These are phyloP conservation scores for Dendrobium chrysotoxum DNA, from an alignment of 106 monocot genomes.

Conservation along the genomic window DNA sequence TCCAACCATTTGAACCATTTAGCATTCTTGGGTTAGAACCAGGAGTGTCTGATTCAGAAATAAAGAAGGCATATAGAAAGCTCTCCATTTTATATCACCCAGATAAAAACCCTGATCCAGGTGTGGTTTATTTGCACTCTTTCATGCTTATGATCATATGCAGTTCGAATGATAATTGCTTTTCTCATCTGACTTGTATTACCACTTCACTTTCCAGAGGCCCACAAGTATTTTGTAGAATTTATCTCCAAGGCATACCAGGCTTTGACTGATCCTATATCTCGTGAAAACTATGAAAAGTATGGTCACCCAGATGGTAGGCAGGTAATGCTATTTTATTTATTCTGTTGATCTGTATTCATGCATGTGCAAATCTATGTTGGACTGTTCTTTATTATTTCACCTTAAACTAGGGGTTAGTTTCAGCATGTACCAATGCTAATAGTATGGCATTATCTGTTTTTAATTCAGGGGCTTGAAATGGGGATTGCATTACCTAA, in stretches of 20 bases:
- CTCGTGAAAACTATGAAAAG: constrained; percentile 75
- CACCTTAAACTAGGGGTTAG: neutral
- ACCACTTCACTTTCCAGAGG: constrained; percentile 42
- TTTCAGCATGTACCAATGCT: neutral
- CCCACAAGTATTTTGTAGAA: constrained; percentile 46
- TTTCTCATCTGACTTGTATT: constrained; percentile 2
- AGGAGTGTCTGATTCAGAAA: constrained; percentile 83
- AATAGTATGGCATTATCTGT: neutral
- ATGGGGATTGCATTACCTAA: constrained; percentile 96
- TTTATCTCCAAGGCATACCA: constrained; percentile 29
- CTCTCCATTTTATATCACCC: constrained; percentile 95
- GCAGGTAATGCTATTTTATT: constrained; percentile 30
- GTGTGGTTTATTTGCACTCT: constrained; percentile 20
- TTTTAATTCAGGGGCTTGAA: constrained; percentile 60
- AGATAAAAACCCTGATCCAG: constrained; percentile 99
- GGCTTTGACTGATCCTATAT: constrained; percentile 25
- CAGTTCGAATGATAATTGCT: neutral
- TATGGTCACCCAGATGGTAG: constrained; percentile 91
- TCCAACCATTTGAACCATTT: constrained; percentile 87
- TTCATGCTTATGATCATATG: neutral
- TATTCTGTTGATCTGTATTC: neutral
- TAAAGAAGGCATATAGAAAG: constrained; percentile 92
- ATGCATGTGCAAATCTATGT: neutral
- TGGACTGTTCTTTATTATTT: neutral
- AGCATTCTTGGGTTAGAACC: constrained; percentile 82